Conservation (phyloP, 345 rosid genomes). For the Populus davidiana region DNA sequence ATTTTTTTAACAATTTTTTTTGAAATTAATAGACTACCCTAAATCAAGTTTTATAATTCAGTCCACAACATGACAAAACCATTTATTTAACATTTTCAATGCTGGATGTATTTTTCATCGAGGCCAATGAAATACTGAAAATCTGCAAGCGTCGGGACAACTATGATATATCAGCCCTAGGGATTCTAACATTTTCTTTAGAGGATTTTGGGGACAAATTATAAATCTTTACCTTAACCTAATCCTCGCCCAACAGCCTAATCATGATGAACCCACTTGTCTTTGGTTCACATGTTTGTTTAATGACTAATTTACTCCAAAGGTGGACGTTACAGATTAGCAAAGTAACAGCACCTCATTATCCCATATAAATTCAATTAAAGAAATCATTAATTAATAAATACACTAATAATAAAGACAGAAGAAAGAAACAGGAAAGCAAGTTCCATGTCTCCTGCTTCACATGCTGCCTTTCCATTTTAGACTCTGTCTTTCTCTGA, state of each 20-base stretch:
- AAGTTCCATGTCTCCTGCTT: constrained; percentile 18
- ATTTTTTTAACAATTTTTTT: too few species aligned
- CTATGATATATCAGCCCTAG: not conserved
- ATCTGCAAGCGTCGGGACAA: not conserved
- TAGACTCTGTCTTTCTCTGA: constrained; percentile 16
- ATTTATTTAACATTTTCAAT: too few species aligned
- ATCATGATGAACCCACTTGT: not conserved
- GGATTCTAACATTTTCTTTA: not conserved
- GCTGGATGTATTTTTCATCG: too few species aligned
- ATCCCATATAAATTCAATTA: not conserved
- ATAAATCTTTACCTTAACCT: not conserved
- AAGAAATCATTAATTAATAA: not conserved
- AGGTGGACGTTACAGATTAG: too few species aligned
- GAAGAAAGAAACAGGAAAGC: constrained; percentile 13
- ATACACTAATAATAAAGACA: not conserved
- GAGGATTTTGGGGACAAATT: not conserved
- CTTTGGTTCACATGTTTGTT: too few species aligned
- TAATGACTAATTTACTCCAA: too few species aligned
- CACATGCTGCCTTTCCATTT: constrained; percentile 28
- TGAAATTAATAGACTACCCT: too few species aligned
- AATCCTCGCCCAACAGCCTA: not conserved
- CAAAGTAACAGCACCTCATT: too few species aligned
- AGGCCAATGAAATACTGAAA: not conserved
- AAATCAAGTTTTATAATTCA: too few species aligned
- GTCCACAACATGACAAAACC: too few species aligned